Evolutionary conservation across 805 yeast species (phyloP), one percentile per base, ranked within the genome.

Genomic region (Ogataea pignaliae): DNA sequence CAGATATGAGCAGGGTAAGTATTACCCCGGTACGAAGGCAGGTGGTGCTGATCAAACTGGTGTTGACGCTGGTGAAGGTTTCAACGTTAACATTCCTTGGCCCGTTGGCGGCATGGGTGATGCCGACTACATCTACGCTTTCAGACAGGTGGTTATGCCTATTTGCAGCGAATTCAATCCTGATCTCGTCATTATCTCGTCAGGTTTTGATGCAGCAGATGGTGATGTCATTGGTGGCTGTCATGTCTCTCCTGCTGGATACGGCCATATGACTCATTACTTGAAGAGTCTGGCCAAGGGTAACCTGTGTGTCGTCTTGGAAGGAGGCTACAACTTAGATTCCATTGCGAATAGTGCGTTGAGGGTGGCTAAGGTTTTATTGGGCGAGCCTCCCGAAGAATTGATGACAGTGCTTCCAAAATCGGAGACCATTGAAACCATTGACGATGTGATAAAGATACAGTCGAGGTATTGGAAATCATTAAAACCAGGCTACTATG

Each of bases 201-300:
- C 98, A 0, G 99, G 99, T 0, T 93, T 93, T 56, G 99, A 93
- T 68, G 99, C 99, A 16, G 99, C 99, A 1, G 96, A 88, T 57
- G 98, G 98, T 47, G 99, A 93, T 65, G 83, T 88, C 46, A 87
- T 93, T 50, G 99, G 99, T 10, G 96, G 91, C 38, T 93, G 97
- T 63, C 95, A 88, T 61, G 95, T 93, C 2, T 76, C 96, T 0
- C 99, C 99, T 2, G 85, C 89, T 33, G 96, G 97, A 12, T 93
- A 93, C 62, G 97, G 96, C 9, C 90, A 89, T 51, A 89, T 93
- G 97, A 87, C 97, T 3, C 95, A 89, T 59, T 75, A 83, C 81
- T 71, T 93, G 51, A 90, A 90, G 65, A 79, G 88, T 34, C 68
- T 93, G 36, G 97, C 97, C 2, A 78, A 77, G 55, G 99, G 99